Conservation (phyloP, 768 basidiomycete species). For the Xanthoconium purpureum region DNA sequence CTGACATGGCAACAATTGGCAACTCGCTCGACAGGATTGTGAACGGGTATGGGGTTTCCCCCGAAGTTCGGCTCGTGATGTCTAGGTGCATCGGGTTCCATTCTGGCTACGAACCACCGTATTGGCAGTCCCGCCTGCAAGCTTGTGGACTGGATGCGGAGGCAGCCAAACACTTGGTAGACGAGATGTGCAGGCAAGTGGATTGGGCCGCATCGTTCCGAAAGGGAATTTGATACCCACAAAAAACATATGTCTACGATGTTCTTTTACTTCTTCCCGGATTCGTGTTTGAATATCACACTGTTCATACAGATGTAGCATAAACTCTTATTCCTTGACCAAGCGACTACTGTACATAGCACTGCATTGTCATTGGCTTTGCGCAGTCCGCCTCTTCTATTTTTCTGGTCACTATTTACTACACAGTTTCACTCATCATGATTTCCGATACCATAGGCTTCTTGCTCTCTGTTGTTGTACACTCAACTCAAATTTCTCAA, state of each 20-base stretch:
- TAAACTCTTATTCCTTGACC: neutral
- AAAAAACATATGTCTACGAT: neutral
- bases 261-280: neutral
- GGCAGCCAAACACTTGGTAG: slow-evolving; percentile 17
- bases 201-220: slow-evolving; percentile 13
- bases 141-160: slow-evolving; percentile 19
- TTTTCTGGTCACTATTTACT: neutral
- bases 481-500: neutral
- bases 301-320: slow-evolving; percentile 6
- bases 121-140: slow-evolving; percentile 26
- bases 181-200: slow-evolving; percentile 27
- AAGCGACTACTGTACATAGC: neutral
- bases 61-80: slow-evolving; percentile 20
- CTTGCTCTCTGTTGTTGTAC: neutral
- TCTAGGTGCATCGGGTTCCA: slow-evolving; percentile 22
- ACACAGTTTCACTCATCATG: neutral
- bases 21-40: slow-evolving; percentile 23
- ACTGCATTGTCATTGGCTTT: neutral
- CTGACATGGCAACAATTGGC: slow-evolving; percentile 12
- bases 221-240: slow-evolving; percentile 3
- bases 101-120: slow-evolving; percentile 26
- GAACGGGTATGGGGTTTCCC: slow-evolving; percentile 14
- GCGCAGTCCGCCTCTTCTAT: neutral
- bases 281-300: neutral
- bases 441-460: neutral